Conservation (phyloP, 2,329 filamentous ascomycete genomes). For the Trichoderma koningii region DNA sequence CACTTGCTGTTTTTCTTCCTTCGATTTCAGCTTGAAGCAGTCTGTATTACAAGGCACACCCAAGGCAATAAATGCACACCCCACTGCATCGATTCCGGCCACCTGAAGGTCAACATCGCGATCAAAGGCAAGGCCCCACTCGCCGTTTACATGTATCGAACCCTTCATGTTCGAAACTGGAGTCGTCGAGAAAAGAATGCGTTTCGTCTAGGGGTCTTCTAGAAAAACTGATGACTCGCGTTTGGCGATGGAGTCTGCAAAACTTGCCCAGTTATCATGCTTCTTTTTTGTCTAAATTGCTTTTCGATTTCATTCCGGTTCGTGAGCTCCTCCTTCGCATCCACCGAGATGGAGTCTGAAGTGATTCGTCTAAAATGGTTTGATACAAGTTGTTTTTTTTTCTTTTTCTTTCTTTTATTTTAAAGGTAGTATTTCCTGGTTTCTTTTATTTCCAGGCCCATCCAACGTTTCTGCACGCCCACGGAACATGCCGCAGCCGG, state of each 20-base stretch:
- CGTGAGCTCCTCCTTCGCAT: neutral
- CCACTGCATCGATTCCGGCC: neutral
- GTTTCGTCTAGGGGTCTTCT: neutral
- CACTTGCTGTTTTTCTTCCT: no score
- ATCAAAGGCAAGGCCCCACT: neutral
- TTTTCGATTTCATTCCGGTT: neutral
- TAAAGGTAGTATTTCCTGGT: neutral
- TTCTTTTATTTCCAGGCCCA: neutral
- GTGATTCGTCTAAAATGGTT: neutral
- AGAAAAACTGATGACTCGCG: constrained; percentile 11
- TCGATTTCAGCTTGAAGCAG: no score
- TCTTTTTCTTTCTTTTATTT: neutral
- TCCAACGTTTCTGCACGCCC: neutral
- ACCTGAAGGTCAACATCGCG: neutral
- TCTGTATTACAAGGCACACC: no score
- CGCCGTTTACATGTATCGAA: no score
- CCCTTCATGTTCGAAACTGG: no score
- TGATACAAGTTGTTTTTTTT: neutral
- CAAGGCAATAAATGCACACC: neutral
- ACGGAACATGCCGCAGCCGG: constrained; percentile 16
- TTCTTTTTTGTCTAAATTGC: constrained; percentile 1
- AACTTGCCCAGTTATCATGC: neutral
- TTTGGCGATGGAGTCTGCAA: neutral
- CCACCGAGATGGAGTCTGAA: neutral
- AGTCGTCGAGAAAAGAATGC: neutral